phyloP scores from a whole-genome alignment of 225 moss, liverwort and hornwort species.

The Polytrichum commune region DNA sequence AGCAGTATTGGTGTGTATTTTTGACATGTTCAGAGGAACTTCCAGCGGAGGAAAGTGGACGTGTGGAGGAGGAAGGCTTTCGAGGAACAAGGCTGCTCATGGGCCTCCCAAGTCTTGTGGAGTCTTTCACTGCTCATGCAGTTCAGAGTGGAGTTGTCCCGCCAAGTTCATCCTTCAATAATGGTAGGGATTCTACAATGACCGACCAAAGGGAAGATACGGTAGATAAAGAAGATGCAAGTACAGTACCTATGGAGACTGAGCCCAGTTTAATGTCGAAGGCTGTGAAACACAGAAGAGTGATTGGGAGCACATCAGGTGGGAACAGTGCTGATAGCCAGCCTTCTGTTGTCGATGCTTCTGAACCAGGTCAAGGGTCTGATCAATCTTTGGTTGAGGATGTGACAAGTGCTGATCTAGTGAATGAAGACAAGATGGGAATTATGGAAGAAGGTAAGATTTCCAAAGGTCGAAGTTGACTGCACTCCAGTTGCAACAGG shows the following conservation, averaged over 20 bases:
- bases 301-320: slow-evolving; percentile 19
- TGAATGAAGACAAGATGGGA: slow-evolving; percentile 46
- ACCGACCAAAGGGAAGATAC: slow-evolving; percentile 13
- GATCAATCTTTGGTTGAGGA: slow-evolving; percentile 37
- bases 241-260: slow-evolving; percentile 25
- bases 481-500: slow-evolving; percentile 29
- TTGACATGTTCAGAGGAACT: slow-evolving; percentile 71
- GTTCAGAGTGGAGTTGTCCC: slow-evolving; percentile 49
- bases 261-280: slow-evolving; percentile 19
- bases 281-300: slow-evolving; percentile 18
- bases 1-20: neutral
- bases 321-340: slow-evolving; percentile 42
- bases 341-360: slow-evolving; percentile 26
- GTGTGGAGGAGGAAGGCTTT: slow-evolving; percentile 91
- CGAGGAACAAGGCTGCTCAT: slow-evolving; percentile 91
- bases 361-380: slow-evolving; percentile 17
- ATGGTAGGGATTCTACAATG: slow-evolving; percentile 31
- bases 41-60: slow-evolving; percentile 61
- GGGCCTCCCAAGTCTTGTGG: slow-evolving; percentile 76
- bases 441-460: slow-evolving; percentile 52
- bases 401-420: slow-evolving; percentile 33
- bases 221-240: slow-evolving; percentile 5
- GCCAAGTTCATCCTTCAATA: slow-evolving; percentile 28
- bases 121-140: slow-evolving; percentile 68
- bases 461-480: slow-evolving; percentile 38